Base-by-base conservation (phyloP, 139 green algal genomes). In the Chlorella sorokiniana region DNA sequence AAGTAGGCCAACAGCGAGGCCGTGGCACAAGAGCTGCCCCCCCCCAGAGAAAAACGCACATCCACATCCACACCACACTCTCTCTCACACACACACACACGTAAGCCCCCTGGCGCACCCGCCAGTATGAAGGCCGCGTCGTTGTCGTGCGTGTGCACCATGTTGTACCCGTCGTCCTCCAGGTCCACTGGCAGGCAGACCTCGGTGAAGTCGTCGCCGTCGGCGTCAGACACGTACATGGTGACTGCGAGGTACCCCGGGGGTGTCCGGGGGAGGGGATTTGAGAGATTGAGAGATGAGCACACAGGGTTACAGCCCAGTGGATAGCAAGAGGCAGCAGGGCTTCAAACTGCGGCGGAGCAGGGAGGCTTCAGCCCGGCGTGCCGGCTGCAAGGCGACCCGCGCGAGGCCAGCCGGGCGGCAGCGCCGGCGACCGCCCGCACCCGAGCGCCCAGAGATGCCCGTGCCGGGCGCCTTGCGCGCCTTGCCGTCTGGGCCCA, bases 141-240 rank as follows among this genome's bases (percentile, higher is more conserved):
- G 51, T 85, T 81, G 56, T 96, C 93, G 59, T 96, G 93, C 0
- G 93, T 97, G 79, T 93, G 86, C 16, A 97, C 59, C 69, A 98
- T 86, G 85, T 93, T 93, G 85, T 98, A 98, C 2, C 92, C 84
- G 41, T 86, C 81, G 63, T 87, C 87, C 72, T 91, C 65, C 64
- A 92, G 84, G 56, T 90, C 87, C 4, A 93, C 65, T 16, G 94
- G 94, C 61, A 98, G 84, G 89, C 94, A 98, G 0, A 88, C 85
- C 83, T 89, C 81, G 10, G 59, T 81, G 81, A 96, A 96, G 16
- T 63, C 87, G 40, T 85, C 81, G 16, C 90, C 94, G 27, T 86
- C 88, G 68, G 92, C 83, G 33, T 87, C 87, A 29, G 79, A 89
- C 14, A 87, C 78, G 51, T 90, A 89, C 80, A 93, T 72, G 20